Evolutionary conservation across 1,139 yeast species (phyloP), one percentile per base, ranked within the genome.

Genomic region (Hanseniaspora gamundiae): DNA sequence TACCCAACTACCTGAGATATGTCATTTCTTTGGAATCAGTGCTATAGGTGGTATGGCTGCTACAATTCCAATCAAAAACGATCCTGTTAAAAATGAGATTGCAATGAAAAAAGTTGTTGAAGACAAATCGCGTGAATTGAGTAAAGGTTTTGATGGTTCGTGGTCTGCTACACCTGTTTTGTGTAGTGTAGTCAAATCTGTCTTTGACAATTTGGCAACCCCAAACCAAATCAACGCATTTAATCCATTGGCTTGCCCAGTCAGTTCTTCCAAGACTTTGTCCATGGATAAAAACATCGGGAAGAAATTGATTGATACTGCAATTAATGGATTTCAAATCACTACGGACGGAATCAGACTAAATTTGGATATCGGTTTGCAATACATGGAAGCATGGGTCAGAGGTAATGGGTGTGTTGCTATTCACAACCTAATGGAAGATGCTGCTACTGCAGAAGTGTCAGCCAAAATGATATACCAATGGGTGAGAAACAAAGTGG

Each of bases 1-100:
- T 43, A 74, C 74, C 51, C 71, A 76, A 54, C 66, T 80, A 57
- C 81, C 80, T 53, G 70, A 77, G 59, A 74, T 74, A 41, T 78
- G 85, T 60, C 88, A 80, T 60, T 68, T 71, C 53, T 72, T 86
- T 65, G 80, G 78, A 52, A 86, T 79, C 40, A 84, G 76, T 60
- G 88, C 85, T 26, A 78, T 80, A 74, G 88, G 88, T 56, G 88
- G 88, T 54, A 80, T 80, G 88, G 87, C 87, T 53, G 87, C 86
- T n/a, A 81, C 78, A 53, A 79, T 80, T 53, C 87, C 87, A 50
- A 79, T 79, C 60, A 80, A 80, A 61, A 70, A 74, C 50, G 85
- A 80, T 55, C 69, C 69, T 40, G 73, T 64, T 43, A 76, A 77
- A 47, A 80, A 80, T 62, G 67, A 69, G 45, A 66, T 67, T 46